These are phyloP conservation scores for Sugiyamaella castrensis DNA, from an alignment of 1,139 yeast species.

Conservation along the genomic window DNA sequence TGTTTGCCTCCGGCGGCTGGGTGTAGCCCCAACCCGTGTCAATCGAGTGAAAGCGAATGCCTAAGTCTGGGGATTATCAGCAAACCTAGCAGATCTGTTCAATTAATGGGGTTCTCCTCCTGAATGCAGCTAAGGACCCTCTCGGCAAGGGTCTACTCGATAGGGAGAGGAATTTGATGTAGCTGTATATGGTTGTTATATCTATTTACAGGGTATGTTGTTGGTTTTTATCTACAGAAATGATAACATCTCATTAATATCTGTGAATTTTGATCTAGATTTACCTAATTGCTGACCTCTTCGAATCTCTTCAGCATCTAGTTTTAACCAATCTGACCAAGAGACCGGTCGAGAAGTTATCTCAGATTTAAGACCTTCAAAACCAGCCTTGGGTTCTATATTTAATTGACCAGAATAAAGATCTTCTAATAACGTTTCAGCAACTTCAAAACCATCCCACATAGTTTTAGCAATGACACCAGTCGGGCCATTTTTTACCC, in stretches of 20 bases:
- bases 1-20: too few species aligned
- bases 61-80: too few species aligned
- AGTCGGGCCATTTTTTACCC: constrained; percentile 85
- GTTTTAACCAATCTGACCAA: constrained; percentile 73
- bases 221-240: neutral
- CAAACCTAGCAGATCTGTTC: too few species aligned
- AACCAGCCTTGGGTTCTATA: constrained; percentile 31
- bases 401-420: constrained; percentile 21
- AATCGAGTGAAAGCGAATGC: too few species aligned
- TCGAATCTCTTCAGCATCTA: constrained; percentile 53
- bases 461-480: constrained; percentile 94
- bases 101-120: too few species aligned
- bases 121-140: too few species aligned
- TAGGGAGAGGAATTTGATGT: too few species aligned
- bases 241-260: constrained; percentile 49
- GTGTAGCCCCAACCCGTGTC: too few species aligned
- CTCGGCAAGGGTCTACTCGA: too few species aligned
- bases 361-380: constrained; percentile 36
- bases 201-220: too few species aligned
- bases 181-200: too few species aligned
- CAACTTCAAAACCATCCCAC: constrained; percentile 78
- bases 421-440: constrained; percentile 61
- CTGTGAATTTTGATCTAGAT: constrained; percentile 55
- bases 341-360: constrained; percentile 41
- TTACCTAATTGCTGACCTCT: constrained; percentile 51